A percentile compares a stretch with the other conserved stretches of the same genome.
Conservation (phyloP, 1,284 basidiomycete species). For the Athelia psychrophila region DNA sequence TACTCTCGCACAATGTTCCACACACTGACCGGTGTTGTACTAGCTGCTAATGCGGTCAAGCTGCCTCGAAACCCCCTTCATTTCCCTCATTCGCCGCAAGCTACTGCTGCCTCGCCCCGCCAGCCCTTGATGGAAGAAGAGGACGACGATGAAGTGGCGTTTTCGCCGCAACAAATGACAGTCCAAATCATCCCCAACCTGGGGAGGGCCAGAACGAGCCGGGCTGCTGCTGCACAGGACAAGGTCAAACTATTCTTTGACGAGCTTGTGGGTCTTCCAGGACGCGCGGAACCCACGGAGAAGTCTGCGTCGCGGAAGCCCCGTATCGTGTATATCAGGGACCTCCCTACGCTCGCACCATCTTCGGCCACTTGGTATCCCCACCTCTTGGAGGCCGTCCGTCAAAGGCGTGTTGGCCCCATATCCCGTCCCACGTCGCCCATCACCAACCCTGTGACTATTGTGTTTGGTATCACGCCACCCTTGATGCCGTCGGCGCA, state of each 20-base stretch:
- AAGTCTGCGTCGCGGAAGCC: constrained; percentile 32
- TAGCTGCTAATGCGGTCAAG: constrained; percentile 64
- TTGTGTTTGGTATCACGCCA: constrained; percentile 82
- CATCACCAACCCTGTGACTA: constrained; percentile 67
- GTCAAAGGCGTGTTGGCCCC: constrained; percentile 63
- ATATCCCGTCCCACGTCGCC: constrained; percentile 53
- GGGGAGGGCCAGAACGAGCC: constrained; percentile 40
- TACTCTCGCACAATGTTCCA: not conserved
- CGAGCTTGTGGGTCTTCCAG: constrained; percentile 62
- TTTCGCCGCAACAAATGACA: constrained; percentile 51
- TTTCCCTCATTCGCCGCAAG: constrained; percentile 40
- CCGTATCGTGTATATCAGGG: constrained; percentile 82
- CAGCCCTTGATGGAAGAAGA: constrained; percentile 30
- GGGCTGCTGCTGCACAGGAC: constrained; percentile 38
- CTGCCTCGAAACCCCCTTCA: constrained; percentile 72
- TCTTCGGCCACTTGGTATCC: constrained; percentile 80
- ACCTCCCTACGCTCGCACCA: constrained; percentile 71
- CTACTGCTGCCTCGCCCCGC: constrained; percentile 14
- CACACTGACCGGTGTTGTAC: constrained; percentile 8
- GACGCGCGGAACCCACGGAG: constrained; percentile 29
- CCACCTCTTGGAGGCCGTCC: constrained; percentile 71
- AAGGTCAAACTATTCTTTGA: constrained; percentile 72
- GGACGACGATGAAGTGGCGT: constrained; percentile 42
- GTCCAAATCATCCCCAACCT: constrained; percentile 57
- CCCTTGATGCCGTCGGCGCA: constrained; percentile 50